phyloP scores from a whole-genome alignment of 75 land plant genomes.

The Cunninghamia lanceolata region DNA sequence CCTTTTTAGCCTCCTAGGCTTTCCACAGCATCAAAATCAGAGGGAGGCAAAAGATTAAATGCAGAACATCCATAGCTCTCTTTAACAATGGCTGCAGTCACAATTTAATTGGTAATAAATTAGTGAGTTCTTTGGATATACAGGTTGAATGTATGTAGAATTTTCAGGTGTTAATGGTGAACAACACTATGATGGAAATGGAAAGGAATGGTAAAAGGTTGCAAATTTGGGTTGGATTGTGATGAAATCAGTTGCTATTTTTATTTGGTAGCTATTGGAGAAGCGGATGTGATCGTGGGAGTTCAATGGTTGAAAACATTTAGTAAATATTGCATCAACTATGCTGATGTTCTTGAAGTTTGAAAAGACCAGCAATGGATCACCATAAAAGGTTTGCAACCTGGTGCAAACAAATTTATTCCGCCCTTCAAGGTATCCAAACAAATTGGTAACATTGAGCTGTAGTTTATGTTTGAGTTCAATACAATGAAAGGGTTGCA shows the following conservation, averaged over 20 bases:
- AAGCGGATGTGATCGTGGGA: background rate
- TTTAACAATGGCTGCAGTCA: background rate
- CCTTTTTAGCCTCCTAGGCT: background rate
- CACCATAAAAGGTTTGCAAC: background rate
- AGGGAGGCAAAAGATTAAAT: background rate
- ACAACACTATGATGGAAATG: background rate
- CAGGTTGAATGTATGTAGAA: background rate
- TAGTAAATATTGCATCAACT: background rate
- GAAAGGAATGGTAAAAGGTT: background rate
- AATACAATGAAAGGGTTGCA: background rate
- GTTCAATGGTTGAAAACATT: background rate
- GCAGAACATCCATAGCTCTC: background rate
- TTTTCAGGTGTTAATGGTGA: background rate
- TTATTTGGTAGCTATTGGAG: background rate
- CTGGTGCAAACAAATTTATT: background rate
- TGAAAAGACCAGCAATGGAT: background rate
- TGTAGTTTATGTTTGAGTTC: background rate
- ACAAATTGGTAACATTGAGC: background rate
- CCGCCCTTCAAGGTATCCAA: background rate
- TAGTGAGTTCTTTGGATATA: background rate
- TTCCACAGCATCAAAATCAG: background rate
- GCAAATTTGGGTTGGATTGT: background rate
- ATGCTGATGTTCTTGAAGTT: background rate
- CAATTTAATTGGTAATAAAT: background rate
- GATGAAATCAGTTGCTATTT: background rate